Evolutionary conservation across 345 rosid genomes (phyloP), one percentile per base, ranked within the genome.

Genomic region (Noccaea caerulescens): DNA sequence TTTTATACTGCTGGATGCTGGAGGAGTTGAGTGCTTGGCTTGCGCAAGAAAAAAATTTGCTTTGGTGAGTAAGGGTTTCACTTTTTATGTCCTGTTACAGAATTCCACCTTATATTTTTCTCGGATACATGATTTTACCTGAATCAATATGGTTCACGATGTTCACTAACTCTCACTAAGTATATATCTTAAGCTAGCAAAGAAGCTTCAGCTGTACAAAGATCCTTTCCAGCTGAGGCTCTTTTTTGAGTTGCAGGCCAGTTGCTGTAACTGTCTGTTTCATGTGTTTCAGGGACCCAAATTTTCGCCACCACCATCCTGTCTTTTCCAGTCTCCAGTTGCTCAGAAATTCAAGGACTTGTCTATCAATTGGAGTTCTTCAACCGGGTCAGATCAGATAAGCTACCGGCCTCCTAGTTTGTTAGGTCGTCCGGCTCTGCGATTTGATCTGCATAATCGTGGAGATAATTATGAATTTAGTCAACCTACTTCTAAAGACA

Each of bases 1-100:
- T 63, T 89, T 80, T 79, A 59, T 65, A 8, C 63, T 89, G 77
- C 78, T 94, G 87, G 97, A 91, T 84, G 89, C 88, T 78, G 99
- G 99, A 74, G 99, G 99, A 66, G 81, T 91, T 65, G 92, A 86
- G 77, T 95, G 99, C 76, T 20, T 82, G 75, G 58, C 84, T 20
- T 95, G 99, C 79, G 80, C 86, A 55, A 88, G 86, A 72, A 90
- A 86, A 68, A 88, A 79, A 76, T 56, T 76, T 65, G 47, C 77
- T 71, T 51, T 69, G 92, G 99, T 95, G 80, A 83, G 86, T 34
- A 63, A 62, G 54, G 33, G 46, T 70, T 65, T 71, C 18, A 58
- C 69, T 57, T 68, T 75, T 57, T 25, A 16, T 38, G 52, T 72
- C 41, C 14, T 55, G 43, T 44, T 39, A 36, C 37, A 38, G n/a